phyloP scores from a whole-genome alignment of 352 stramenopile species.

The Globisporangium radiosum region DNA sequence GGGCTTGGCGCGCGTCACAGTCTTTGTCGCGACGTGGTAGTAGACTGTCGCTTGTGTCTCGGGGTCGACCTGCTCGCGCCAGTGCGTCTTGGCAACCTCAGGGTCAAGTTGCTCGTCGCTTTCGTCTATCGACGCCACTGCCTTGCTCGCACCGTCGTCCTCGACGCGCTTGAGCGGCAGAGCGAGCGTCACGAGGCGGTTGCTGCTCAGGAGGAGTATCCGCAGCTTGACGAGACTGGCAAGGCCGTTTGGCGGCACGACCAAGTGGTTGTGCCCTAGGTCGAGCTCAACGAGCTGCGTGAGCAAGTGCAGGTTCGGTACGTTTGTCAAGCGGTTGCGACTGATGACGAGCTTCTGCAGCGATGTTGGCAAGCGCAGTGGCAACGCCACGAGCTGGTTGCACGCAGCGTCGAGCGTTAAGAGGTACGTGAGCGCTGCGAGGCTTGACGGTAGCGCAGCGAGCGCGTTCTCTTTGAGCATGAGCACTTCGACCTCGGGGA shows the following conservation, averaged over 20 bases:
- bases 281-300: constrained; percentile 42
- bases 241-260: constrained; percentile 47
- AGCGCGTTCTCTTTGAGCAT: constrained; percentile 68
- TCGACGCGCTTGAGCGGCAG: constrained; percentile 28
- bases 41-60: constrained; percentile 39
- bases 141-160: not conserved
- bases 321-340: constrained; percentile 45
- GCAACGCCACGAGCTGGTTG: constrained; percentile 49
- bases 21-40: constrained; percentile 40
- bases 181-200: constrained; percentile 60
- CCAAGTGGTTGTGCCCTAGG: constrained; percentile 56
- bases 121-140: not conserved
- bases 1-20: constrained; percentile 44
- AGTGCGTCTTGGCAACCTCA: constrained; percentile 36
- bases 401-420: constrained; percentile 39
- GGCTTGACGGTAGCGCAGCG: constrained; percentile 20
- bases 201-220: constrained; percentile 35
- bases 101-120: constrained; percentile 1
- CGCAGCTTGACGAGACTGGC: constrained; percentile 33
- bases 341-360: constrained; percentile 28
- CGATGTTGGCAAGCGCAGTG: constrained; percentile 27
- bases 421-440: constrained; percentile 31
- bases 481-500: constrained; percentile 41
- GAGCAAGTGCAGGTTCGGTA: constrained; percentile 45
- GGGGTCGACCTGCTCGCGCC: constrained; percentile 54